Evolutionary conservation across 768 basidiomycete genomes (phyloP), one percentile per base, ranked within the genome.

Genomic region (Psilocybe subaeruginosa): DNA sequence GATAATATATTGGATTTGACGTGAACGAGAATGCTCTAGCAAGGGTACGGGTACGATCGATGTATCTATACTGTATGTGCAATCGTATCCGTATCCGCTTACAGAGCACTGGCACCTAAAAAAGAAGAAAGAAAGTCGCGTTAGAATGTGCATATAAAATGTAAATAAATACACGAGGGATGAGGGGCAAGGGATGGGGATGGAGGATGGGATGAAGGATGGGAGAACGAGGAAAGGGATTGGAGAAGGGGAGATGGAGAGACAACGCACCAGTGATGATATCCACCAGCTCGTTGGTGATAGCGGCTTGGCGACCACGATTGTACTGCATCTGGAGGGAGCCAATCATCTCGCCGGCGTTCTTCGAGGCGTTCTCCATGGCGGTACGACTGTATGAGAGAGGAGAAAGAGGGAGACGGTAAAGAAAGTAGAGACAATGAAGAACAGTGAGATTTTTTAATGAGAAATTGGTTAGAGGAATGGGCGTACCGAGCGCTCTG

Each of bases 331-430:
- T 91, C 75, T 91, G 91, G 53, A 98, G 83, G 48, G 81, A 76
- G 62, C 77, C 77, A 71, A 98, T 97, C 95, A 98, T 97, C 78
- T 96, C 95, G 35, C 78, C 80, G 60, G 97, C 97, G 76, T 99
- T 99, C 88, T 99, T 99, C 66, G 96, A 95, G 51, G 97, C 97
- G 72, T 95, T 99, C 86, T 99, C 97, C 97, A 99, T 99, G 71
- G 97, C 97, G 68, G 97, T 98, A 68, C 97, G 91, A 76, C 97
- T 89, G 54, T 6, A 19, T 17, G n/a, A 31, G 16, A 31, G 16
- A 51, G 14, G 30, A 29, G 50, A 51, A n/a, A 37, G 37, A 14
- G 37, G 2, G 55, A 66, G 53, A 17, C 59, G 58, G 19, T 45
- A 31, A 58, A 57, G 37, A 23, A 23, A 23, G 23, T 23, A 23